A percentile compares a stretch with the other conserved stretches of the same genome.
Conservation (phyloP, 208 protist species). For the Vickermania ingenoplastis region DNA sequence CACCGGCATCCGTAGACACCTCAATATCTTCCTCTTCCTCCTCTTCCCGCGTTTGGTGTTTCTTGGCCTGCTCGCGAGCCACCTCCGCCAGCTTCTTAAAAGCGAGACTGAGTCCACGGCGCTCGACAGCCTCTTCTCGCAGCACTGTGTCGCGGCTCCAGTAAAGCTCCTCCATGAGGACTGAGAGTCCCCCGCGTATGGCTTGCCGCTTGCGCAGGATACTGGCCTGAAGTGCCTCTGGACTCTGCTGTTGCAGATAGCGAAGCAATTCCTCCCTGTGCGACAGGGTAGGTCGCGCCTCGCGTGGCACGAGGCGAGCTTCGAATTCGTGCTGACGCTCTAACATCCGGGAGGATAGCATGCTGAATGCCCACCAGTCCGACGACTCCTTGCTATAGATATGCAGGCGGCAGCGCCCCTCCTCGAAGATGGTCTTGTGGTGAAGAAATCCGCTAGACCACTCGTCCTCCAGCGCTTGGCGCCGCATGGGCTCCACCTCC, state of each 20-base stretch:
- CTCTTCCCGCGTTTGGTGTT: too few species aligned
- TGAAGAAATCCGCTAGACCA: constrained; percentile 1
- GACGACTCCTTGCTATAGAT: constrained; percentile 9
- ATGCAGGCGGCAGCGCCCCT: constrained; percentile 9
- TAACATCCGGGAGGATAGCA: constrained; percentile 9
- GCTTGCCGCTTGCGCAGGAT: not conserved
- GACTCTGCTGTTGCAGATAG: constrained; percentile 19
- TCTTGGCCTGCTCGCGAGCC: not conserved
- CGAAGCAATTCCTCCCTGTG: constrained; percentile 11
- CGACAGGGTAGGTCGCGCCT: constrained; percentile 1
- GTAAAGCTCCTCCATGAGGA: constrained; percentile 25
- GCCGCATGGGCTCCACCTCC: constrained; percentile 17
- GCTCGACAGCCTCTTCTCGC: constrained; percentile 20
- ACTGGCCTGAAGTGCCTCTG: constrained; percentile 3
- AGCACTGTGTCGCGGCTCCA: constrained; percentile 23
- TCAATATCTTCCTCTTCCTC: too few species aligned
- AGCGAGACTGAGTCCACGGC: constrained; percentile 4
- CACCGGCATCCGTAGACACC: not conserved
- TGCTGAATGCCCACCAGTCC: not conserved
- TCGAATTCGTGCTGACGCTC: constrained; percentile 16
- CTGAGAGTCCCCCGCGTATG: constrained; percentile 8
- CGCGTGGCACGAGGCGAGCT: not conserved
- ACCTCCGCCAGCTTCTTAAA: not conserved
- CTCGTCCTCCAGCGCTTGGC: constrained; percentile 13
- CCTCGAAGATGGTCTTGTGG: constrained; percentile 7